Percentiles rank a stretch among this genome's conserved stretches.
phyloP scores from a whole-genome alignment of 352 stramenopile species.

The Halophytophthora batemanensis region DNA sequence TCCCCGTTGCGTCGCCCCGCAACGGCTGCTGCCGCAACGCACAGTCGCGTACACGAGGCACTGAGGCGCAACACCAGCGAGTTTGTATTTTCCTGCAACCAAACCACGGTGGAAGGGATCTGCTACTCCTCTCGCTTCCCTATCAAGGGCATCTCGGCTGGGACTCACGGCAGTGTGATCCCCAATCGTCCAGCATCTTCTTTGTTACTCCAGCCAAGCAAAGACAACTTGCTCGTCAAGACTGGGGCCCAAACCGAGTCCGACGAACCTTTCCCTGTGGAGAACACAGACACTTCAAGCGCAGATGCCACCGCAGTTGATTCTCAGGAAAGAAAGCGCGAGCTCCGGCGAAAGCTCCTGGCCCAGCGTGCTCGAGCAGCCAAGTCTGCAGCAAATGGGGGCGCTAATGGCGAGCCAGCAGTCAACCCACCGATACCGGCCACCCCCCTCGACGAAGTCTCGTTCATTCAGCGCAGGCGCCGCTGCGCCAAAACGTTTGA shows the following conservation, averaged over 20 bases:
- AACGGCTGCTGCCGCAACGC: conserved; percentile 38
- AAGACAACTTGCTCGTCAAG: neutral
- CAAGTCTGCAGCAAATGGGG: conserved; percentile 5
- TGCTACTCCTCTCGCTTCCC: conserved; percentile 59
- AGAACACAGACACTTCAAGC: neutral
- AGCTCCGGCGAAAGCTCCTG: conserved; percentile 18
- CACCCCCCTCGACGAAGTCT: conserved; percentile 19
- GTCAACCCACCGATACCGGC: conserved; percentile 8
- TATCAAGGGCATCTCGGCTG: conserved; percentile 25
- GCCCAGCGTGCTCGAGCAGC: conserved; percentile 21
- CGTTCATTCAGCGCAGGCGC: conserved; percentile 52
- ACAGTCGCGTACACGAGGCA: conserved; percentile 61
- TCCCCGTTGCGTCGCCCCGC: conserved; percentile 33
- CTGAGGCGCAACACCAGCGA: conserved; percentile 48
- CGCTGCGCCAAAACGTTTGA: conserved; percentile 76
- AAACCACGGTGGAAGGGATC: conserved; percentile 41
- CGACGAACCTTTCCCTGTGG: neutral
- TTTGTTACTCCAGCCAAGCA: conserved; percentile 13
- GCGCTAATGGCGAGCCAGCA: conserved; percentile 11
- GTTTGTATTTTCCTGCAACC: conserved; percentile 55
- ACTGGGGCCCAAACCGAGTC: neutral
- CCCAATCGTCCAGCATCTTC: conserved; percentile 14
- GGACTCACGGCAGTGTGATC: conserved; percentile 1
- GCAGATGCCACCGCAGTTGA: conserved; percentile 7
- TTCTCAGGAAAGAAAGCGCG: conserved; percentile 19